These are phyloP conservation scores for Nephelium lappaceum DNA, from an alignment of 345 rosid species.

Conservation along the genomic window DNA sequence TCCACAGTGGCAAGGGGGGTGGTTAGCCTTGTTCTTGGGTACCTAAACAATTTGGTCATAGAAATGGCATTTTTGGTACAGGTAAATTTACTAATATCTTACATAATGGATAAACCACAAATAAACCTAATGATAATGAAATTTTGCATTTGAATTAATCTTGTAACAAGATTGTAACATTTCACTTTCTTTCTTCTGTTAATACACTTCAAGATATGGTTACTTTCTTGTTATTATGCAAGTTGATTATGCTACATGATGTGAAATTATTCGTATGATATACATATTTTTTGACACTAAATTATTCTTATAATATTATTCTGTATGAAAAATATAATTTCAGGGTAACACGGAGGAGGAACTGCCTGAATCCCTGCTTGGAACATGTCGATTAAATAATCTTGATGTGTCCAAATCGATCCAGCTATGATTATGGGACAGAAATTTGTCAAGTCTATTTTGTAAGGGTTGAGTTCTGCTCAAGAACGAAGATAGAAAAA, in stretches of 20 bases:
- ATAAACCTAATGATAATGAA: not conserved
- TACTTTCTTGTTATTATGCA: not conserved
- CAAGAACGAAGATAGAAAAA: not conserved
- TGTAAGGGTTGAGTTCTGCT: not conserved
- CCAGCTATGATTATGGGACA: slow-evolving; percentile 22
- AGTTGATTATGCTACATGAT: not conserved
- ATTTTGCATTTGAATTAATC: not conserved
- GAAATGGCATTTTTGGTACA: slow-evolving; percentile 96
- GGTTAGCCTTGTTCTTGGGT: slow-evolving; percentile 77
- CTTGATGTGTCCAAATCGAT: slow-evolving; percentile 68
- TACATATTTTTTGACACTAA: too few relatives aligned
- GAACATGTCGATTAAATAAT: slow-evolving; percentile 78
- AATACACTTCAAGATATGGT: too few relatives aligned
- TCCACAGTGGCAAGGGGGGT: slow-evolving; percentile 92
- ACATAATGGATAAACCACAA: too few relatives aligned
- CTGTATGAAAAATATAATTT: not conserved
- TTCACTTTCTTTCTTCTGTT: not conserved
- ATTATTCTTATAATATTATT: not conserved
- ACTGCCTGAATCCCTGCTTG: slow-evolving; percentile 82
- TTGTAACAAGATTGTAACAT: not conserved
- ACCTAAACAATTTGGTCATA: slow-evolving; percentile 75
- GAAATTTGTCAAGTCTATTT: not conserved
- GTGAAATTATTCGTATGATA: not conserved
- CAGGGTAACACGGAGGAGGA: slow-evolving; percentile 89
- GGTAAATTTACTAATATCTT: slow-evolving; percentile 36